Evolutionary conservation across 495 filamentous ascomycete genomes (phyloP), one percentile per base, ranked within the genome.

Genomic region (Daldinia vernicosa): DNA sequence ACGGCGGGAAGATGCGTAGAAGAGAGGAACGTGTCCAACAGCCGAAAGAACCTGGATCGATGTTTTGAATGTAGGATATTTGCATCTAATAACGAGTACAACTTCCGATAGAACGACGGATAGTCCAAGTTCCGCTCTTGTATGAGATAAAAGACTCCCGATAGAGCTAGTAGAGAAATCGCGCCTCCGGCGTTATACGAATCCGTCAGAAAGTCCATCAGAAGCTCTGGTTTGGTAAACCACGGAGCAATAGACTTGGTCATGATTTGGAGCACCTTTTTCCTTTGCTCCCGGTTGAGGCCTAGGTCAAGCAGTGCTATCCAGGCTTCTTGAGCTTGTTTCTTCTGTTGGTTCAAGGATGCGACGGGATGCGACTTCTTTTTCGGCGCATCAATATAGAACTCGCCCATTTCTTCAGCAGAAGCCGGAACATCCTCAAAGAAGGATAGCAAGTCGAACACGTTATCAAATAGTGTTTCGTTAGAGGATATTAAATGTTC

Each of bases 151-250:
- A 97, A 99, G 22, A 99, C 88, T 40, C 95, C 95, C 5, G 93
- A 96, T 0, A 99, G 85, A 2, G 96, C 94, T 26, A 97, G 85
- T 3, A 98, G 87, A 4, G 95, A 93, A 8, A 86, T 92, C 5
- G 92, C 89, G 60, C 95, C 95, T 56, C 96, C 94, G 17, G 87
- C 78, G 71, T 97, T 87, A 80, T 95, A 98, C 15, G 89, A 94
- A 79, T 97, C 94, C 2, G 93, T 97, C 39, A 99, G 81, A 80
- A 98, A 98, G 82, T 99, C 96, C 90, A 98, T 94, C n/a, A 99
- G 85, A 7, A 95, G 83, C 74, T 97, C 93, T 6, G 91, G 89
- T 37, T 91, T 89, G 35, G 80, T 86, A 80, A 98, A 97, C 91
- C 92, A 95, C 1, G 95, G 94, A 53, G 91, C 90, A 59, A 98